Evolutionary conservation across 768 basidiomycete species (phyloP).

Genomic region (Rhizopogon sp.): DNA sequence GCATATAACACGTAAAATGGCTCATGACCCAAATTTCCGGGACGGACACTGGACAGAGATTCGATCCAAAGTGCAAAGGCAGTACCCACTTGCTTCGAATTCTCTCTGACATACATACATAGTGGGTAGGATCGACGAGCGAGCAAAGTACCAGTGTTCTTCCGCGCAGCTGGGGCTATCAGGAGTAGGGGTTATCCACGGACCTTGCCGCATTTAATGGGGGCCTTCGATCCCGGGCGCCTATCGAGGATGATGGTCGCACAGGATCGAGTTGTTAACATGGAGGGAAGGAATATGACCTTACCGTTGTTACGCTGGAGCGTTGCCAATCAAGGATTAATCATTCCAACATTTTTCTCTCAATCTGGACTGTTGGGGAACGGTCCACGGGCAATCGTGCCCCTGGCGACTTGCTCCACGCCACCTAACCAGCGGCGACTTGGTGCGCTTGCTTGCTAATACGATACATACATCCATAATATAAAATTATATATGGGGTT

Average conservation of each 20-base stretch:
- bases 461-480: no score
- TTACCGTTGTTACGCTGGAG: background rate
- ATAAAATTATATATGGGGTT: background rate
- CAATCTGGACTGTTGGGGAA: no score
- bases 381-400: background rate
- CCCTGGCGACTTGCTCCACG: background rate
- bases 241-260: slow-evolving; percentile 2
- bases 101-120: background rate
- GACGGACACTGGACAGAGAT: background rate
- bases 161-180: background rate
- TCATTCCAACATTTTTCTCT: background rate
- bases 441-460: no score
- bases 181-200: background rate
- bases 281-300: background rate
- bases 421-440: background rate
- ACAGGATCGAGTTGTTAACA: background rate
- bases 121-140: background rate
- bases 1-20: background rate
- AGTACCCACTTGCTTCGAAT: background rate
- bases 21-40: background rate
- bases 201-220: background rate
- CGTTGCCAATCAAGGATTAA: background rate
- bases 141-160: background rate
- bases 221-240: background rate
- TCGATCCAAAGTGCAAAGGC: background rate